Conservation (phyloP, 2,329 filamentous ascomycete species). For the Pseudogymnoascus sp. region DNA sequence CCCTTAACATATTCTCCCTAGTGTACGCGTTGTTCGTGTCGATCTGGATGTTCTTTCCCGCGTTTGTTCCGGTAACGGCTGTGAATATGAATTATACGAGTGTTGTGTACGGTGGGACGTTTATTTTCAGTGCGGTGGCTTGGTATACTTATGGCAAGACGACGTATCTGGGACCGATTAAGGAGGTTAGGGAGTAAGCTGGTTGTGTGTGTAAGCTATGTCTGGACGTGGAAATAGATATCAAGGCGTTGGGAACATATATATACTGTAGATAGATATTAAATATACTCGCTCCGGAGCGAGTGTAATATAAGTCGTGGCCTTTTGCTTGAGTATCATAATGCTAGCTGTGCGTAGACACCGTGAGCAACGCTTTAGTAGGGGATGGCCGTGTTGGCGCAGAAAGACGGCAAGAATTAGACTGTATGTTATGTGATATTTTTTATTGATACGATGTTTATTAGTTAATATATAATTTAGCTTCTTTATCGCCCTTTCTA, state of each 20-base stretch:
- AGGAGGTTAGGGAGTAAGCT: conserved; percentile 2
- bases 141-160: conserved; percentile 4
- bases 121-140: neutral
- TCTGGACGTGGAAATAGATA: neutral
- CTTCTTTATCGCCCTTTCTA: neutral
- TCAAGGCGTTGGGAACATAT: neutral
- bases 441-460: neutral
- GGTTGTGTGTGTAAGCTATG: neutral
- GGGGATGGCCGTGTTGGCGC: neutral
- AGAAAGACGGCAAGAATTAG: neutral
- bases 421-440: neutral
- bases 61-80: neutral
- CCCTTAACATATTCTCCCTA: conserved; percentile 18
- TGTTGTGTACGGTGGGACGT: conserved; percentile 7
- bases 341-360: neutral
- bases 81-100: conserved; percentile 13
- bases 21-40: conserved; percentile 38
- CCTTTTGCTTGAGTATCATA: neutral
- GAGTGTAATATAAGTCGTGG: neutral
- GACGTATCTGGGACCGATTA: conserved; percentile 8
- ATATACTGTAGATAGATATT: conserved; percentile 8
- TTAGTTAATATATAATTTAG: neutral
- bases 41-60: conserved; percentile 36
- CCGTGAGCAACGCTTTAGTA: neutral
- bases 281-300: neutral